Evolutionary conservation across 2,329 filamentous ascomycete species (phyloP).

Genomic region (Colletotrichum scovillei): DNA sequence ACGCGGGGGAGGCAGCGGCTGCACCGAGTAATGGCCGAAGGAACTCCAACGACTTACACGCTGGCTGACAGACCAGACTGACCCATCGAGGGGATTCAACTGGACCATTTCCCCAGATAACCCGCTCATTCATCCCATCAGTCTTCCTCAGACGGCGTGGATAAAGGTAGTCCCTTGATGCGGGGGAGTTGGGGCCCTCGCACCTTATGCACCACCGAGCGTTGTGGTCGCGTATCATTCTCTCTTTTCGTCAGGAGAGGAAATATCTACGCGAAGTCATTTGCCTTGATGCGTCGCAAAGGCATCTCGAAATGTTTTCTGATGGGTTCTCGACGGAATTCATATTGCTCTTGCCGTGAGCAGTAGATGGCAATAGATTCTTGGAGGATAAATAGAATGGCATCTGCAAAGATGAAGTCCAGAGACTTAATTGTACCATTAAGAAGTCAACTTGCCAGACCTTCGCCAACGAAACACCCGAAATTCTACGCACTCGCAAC

Average conservation of each 20-base stretch:
- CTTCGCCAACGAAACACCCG: background rate
- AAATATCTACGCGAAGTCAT: background rate
- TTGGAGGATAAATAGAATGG: background rate
- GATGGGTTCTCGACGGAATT: background rate
- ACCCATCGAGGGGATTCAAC: too few species aligned
- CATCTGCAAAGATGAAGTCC: background rate
- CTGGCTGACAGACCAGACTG: background rate
- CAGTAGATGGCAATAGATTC: too few species aligned
- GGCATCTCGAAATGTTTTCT: background rate
- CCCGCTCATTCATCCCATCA: background rate
- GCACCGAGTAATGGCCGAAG: background rate
- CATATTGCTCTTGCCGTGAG: background rate
- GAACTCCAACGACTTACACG: background rate
- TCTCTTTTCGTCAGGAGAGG: background rate
- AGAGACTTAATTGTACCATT: background rate
- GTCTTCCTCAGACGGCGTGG: background rate
- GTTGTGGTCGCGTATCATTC: background rate
- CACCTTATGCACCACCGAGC: too few species aligned
- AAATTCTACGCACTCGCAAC: too few species aligned
- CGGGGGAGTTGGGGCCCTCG: background rate
- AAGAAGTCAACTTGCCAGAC: background rate
- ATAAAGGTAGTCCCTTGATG: background rate
- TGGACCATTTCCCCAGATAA: background rate
- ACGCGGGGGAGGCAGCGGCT: conserved; percentile 4
- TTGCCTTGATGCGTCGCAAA: background rate